Conservation (phyloP, 2,329 filamentous ascomycete genomes). For the Colletotrichum higginsianum region DNA sequence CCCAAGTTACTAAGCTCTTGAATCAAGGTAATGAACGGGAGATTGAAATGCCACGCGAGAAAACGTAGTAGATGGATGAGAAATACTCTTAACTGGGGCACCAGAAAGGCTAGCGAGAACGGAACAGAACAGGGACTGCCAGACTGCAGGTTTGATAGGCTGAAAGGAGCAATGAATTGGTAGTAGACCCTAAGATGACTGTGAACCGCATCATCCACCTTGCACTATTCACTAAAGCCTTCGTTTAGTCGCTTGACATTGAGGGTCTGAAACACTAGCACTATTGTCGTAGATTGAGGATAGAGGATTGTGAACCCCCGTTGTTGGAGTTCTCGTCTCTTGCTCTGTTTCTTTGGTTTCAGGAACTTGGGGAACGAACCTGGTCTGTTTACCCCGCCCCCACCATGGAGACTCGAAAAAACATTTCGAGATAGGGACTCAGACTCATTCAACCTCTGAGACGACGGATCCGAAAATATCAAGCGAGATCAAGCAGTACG, state of each 20-base stretch:
- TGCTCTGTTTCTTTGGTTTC: background rate
- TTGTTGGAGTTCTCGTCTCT: background rate
- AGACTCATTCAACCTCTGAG: slow-evolving; percentile 1
- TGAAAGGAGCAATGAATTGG: background rate
- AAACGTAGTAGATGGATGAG: too few species aligned
- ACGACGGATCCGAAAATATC: slow-evolving; percentile 6
- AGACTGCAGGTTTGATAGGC: background rate
- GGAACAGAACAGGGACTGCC: background rate
- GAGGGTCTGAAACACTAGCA: background rate
- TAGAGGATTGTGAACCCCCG: background rate
- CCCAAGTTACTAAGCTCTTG: background rate
- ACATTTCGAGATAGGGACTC: slow-evolving; percentile 31
- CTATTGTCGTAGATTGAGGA: too few species aligned
- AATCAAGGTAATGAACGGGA: background rate
- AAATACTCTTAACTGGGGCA: too few species aligned
- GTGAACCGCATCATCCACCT: background rate
- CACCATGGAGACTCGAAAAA: slow-evolving; percentile 40
- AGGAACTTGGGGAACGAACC: slow-evolving; percentile 35
- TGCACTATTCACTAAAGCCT: background rate
- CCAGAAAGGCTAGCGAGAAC: too few species aligned
- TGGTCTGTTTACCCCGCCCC: slow-evolving; percentile 37
- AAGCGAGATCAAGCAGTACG: slow-evolving; percentile 2
- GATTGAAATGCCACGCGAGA: too few species aligned
- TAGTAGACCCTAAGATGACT: background rate
- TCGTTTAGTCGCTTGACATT: background rate